Evolutionary conservation across 2,329 filamentous ascomycete species (phyloP), one percentile per base, ranked within the genome.

Genomic region (Aspergillus spinulosporus): DNA sequence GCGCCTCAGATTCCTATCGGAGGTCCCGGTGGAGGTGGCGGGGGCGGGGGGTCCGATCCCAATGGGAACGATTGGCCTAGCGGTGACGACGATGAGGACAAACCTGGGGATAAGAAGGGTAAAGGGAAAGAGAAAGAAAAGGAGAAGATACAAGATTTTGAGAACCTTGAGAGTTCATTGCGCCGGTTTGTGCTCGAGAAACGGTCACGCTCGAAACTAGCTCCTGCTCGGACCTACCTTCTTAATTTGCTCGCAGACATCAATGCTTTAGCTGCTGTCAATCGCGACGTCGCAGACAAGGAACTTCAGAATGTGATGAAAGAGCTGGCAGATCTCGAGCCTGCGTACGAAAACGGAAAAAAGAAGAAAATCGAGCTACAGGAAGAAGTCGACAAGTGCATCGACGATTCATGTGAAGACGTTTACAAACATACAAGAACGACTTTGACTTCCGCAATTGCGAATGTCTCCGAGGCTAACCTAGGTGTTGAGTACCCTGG

Each of bases 171-270:
- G 73, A 85, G 90, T 62, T 94, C 94, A 3, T 75, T 99, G 37
- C 85, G 94, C 57, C 86, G 92, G 44, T 99, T 99, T 65, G 94
- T 99, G 5, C 81, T 99, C 28, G 94, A 99, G 71, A 97, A 97
- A 80, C 86, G 94, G 54, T 92, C 94, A 47, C 86, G 92, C 31
- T 97, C 94, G 6, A 99, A 99, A 77, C 83, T 99, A 58, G 93
- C 94, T 1, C 94, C 94, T 4, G 94, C 94, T 5, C 92, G 92
- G 75, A 97, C 93, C 1, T 99, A 99, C 69, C 84, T 99, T 1
- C 80, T 96, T 66, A 99, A 99, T 72, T 88, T 97, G 28, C 82
- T 99, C 34, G 88, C 90, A 64, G 94, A 99, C 68, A 81, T 99
- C 57, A 81, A 91, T 68, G 87, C 85, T 3, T 80, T 99, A 42